phyloP scores from a whole-genome alignment of 1,284 basidiomycete species.

The Wolfiporia cocos region DNA sequence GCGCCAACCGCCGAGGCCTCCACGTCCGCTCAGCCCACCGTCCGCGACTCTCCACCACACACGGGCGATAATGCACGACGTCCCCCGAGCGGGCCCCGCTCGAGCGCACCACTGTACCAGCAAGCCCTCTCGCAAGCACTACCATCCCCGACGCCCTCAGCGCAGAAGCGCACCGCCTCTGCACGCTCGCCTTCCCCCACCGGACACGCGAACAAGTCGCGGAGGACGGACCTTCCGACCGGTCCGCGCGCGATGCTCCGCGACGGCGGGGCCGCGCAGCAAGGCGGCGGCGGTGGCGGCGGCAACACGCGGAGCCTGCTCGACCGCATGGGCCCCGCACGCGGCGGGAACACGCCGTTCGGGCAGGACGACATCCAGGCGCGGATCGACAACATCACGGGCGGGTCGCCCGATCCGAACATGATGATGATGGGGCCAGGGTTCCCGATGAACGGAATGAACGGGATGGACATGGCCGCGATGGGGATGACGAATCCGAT shows the following conservation, averaged over 20 bases:
- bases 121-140: slow-evolving; percentile 65
- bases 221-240: slow-evolving; percentile 69
- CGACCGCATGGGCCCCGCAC: slow-evolving; percentile 57
- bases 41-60: slow-evolving; percentile 23
- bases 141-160: slow-evolving; percentile 41
- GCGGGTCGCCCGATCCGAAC: slow-evolving; percentile 41
- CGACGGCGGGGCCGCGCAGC: slow-evolving; percentile 33
- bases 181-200: slow-evolving; percentile 71
- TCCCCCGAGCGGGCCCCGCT: slow-evolving; percentile 29
- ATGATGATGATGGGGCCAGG: slow-evolving; percentile 55
- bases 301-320: slow-evolving; percentile 52
- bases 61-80: slow-evolving; percentile 31
- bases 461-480: slow-evolving; percentile 57
- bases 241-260: slow-evolving; percentile 73
- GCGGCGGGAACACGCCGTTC: slow-evolving; percentile 25
- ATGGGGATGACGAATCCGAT: slow-evolving; percentile 60
- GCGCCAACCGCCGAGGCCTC: slow-evolving; percentile 30
- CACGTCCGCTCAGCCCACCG: slow-evolving; percentile 26
- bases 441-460: slow-evolving; percentile 40
- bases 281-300: slow-evolving; percentile 22
- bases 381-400: slow-evolving; percentile 71
- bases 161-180: slow-evolving; percentile 64
- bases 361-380: slow-evolving; percentile 66
- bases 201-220: slow-evolving; percentile 54
- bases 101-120: slow-evolving; percentile 43